phyloP scores from a whole-genome alignment of 164 flowering plant species.

The Nymphaea colorata region DNA sequence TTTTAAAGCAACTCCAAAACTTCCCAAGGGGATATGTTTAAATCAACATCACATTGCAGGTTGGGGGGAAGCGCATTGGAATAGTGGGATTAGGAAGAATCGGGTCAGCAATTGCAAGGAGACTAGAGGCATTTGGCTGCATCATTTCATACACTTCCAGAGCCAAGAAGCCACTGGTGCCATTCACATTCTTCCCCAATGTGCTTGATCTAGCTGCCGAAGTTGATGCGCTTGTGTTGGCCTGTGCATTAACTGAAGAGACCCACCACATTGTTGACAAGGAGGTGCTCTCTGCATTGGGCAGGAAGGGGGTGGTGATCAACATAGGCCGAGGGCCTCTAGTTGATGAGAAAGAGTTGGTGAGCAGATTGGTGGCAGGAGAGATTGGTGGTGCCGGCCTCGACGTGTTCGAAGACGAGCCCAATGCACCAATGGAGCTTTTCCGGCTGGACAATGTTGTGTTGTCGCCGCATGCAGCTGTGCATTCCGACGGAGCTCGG shows the following conservation, averaged over 20 bases:
- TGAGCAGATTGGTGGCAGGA: constrained; percentile 36
- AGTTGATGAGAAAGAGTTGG: constrained; percentile 59
- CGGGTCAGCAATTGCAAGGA: constrained; percentile 50
- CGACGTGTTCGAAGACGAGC: constrained; percentile 77
- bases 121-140: constrained; percentile 62
- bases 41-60: too few relatives aligned
- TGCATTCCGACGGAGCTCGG: constrained; percentile 31
- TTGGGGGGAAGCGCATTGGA: constrained; percentile 16
- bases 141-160: constrained; percentile 49
- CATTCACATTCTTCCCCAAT: constrained; percentile 30
- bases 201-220: constrained; percentile 37
- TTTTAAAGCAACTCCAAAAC: too few relatives aligned
- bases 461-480: constrained; percentile 48
- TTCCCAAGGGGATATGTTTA: too few relatives aligned
- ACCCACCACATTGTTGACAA: constrained; percentile 50
- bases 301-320: constrained; percentile 49
- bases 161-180: constrained; percentile 27
- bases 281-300: constrained; percentile 45
- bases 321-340: constrained; percentile 62
- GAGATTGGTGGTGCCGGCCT: constrained; percentile 68
- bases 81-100: constrained; percentile 72
- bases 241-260: constrained; percentile 47
- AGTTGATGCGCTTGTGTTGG: constrained; percentile 41
- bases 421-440: constrained; percentile 53
- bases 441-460: constrained; percentile 52